Evolutionary conservation across 176 grass and related monocot genomes (phyloP).

Genomic region (Hsuehochloa calcarea): DNA sequence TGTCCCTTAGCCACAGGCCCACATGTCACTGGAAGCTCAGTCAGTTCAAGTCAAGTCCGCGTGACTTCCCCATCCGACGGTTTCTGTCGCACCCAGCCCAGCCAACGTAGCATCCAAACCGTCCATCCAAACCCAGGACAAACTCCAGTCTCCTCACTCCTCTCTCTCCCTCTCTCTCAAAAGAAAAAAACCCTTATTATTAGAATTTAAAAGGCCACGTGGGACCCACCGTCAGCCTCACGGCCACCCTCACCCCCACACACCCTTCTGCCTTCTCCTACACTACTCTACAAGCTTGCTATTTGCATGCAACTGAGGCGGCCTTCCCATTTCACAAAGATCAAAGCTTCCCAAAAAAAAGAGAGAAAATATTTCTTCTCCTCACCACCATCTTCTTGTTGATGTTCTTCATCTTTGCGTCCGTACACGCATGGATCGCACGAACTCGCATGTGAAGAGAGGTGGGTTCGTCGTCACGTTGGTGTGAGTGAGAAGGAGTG

Average conservation of each 20-base stretch:
- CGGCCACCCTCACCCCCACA: neutral
- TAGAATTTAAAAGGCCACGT: neutral
- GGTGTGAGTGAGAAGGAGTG: neutral
- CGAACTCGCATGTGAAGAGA: neutral
- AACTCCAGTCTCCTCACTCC: neutral
- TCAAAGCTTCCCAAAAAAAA: neutral
- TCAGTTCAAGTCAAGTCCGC: neutral
- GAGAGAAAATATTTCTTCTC: neutral
- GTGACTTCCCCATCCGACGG: constrained; percentile 11
- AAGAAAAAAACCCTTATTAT: neutral
- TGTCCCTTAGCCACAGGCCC: neutral
- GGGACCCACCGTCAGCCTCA: neutral
- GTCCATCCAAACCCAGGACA: neutral
- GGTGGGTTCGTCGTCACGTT: neutral
- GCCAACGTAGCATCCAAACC: neutral
- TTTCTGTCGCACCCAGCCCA: neutral
- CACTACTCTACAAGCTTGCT: neutral
- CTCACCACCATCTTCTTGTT: neutral
- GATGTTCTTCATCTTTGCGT: neutral
- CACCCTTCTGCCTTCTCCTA: too few species aligned
- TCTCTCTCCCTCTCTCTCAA: neutral
- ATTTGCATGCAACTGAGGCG: neutral
- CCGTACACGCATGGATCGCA: neutral
- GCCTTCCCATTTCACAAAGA: neutral
- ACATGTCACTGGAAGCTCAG: neutral